These are phyloP conservation scores for Plasmodium gallinaceum DNA, from an alignment of 169 alveolate species.

Conservation along the genomic window DNA sequence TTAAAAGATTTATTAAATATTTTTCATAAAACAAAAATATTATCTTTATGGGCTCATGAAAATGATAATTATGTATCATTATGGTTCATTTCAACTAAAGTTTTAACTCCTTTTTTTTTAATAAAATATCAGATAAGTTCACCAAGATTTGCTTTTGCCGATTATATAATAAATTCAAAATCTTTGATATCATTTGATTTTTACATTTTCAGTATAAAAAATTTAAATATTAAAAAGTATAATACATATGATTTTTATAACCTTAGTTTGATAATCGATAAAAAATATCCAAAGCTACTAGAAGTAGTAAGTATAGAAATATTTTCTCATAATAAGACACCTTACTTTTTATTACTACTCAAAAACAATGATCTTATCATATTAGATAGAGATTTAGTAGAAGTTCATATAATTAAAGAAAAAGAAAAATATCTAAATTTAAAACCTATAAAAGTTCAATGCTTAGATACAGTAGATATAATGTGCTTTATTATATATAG, in stretches of 20 bases:
- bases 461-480: neutral
- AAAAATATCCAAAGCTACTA: neutral
- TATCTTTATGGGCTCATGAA: constrained; percentile 72
- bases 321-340: constrained; percentile 5
- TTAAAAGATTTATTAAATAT: neutral
- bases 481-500: constrained; percentile 52
- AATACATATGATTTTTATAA: constrained; percentile 13
- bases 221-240: constrained; percentile 7
- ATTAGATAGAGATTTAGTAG: constrained; percentile 23
- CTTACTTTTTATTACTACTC: constrained; percentile 22
- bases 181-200: constrained; percentile 3
- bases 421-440: neutral
- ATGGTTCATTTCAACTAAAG: constrained; percentile 31
- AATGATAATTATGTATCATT: constrained; percentile 32
- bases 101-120: constrained; percentile 61
- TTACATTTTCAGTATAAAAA: constrained; percentile 30
- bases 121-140: constrained; percentile 23
- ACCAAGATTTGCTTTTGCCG: constrained; percentile 39
- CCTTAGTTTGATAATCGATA: neutral
- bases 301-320: neutral
- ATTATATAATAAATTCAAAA: neutral
- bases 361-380: constrained; percentile 2
- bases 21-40: constrained; percentile 1
- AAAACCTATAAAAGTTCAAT: constrained; percentile 40
- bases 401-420: neutral